Evolutionary conservation across 495 filamentous ascomycete genomes (phyloP).

Genomic region (Penicillium antarcticum): DNA sequence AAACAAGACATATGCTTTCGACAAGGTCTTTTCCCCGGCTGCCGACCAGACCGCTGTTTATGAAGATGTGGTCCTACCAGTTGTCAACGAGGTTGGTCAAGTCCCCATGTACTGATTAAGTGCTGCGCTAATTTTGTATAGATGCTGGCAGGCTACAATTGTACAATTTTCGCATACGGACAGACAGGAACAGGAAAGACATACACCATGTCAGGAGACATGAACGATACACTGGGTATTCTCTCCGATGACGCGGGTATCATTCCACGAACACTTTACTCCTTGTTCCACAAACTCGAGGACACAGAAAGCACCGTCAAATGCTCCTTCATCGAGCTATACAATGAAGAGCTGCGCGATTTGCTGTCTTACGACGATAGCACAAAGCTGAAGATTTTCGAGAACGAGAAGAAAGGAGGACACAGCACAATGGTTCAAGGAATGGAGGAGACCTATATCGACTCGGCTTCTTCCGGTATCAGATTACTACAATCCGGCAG

Average conservation of each 20-base stretch:
- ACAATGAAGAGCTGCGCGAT: constrained; percentile 95
- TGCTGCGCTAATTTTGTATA: constrained; percentile 31
- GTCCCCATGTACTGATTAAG: neutral
- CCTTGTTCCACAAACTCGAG: constrained; percentile 80
- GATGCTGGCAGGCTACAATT: constrained; percentile 97
- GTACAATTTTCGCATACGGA: constrained; percentile 97
- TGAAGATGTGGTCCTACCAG: constrained; percentile 88
- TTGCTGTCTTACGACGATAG: constrained; percentile 76
- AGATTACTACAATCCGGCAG: constrained; percentile 86
- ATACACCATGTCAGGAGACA: constrained; percentile 98
- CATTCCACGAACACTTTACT: constrained; percentile 83
- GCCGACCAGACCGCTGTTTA: constrained; percentile 91
- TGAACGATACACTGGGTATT: constrained; percentile 79
- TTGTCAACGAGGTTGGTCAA: constrained; percentile 78
- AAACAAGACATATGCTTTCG: constrained; percentile 96
- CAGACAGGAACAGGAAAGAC: constrained; percentile 98
- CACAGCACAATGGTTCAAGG: constrained; percentile 84
- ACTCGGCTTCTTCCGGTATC: constrained; percentile 78
- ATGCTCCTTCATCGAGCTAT: constrained; percentile 97
- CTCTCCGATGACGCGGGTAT: constrained; percentile 91
- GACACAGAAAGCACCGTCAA: constrained; percentile 88
- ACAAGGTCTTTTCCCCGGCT: constrained; percentile 93
- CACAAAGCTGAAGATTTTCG: constrained; percentile 89
- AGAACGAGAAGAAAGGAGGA: constrained; percentile 82
- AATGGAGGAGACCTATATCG: constrained; percentile 94